Evolutionary conservation across 2,329 filamentous ascomycete species (phyloP).

Genomic region (Paradendryphiella salina): DNA sequence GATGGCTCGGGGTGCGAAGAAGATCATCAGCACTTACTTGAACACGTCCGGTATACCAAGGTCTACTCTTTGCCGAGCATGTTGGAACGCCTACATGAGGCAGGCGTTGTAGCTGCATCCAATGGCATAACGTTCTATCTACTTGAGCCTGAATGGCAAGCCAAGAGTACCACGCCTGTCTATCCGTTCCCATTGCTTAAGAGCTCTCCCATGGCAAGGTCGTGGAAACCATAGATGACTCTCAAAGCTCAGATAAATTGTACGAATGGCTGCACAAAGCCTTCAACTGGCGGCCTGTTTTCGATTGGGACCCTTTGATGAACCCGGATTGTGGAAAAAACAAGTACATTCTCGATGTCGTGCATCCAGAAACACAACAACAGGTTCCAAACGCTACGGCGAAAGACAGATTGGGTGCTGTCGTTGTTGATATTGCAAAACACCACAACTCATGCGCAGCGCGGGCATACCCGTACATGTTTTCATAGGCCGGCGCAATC

Average conservation of each 20-base stretch:
- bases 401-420: no score
- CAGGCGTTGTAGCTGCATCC: neutral
- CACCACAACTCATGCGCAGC: constrained; percentile 11
- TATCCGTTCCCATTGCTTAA: constrained; percentile 29
- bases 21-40: no score
- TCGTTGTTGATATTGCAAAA: no score
- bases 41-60: no score
- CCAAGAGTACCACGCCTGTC: constrained; percentile 20
- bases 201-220: neutral
- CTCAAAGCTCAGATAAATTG: neutral
- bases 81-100: constrained; percentile 12
- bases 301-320: no score
- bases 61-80: constrained; percentile 9
- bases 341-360: no score
- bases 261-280: constrained; percentile 28
- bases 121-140: neutral
- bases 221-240: no score
- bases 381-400: no score
- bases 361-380: no score
- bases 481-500: constrained; percentile 26
- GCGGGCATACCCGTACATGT: constrained; percentile 28
- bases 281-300: no score
- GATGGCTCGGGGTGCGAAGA: no score
- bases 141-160: constrained; percentile 18
- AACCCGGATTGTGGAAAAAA: no score